These are phyloP conservation scores for Colletotrichum tamarilloi DNA, from an alignment of 2,329 filamentous ascomycete genomes.

Conservation along the genomic window DNA sequence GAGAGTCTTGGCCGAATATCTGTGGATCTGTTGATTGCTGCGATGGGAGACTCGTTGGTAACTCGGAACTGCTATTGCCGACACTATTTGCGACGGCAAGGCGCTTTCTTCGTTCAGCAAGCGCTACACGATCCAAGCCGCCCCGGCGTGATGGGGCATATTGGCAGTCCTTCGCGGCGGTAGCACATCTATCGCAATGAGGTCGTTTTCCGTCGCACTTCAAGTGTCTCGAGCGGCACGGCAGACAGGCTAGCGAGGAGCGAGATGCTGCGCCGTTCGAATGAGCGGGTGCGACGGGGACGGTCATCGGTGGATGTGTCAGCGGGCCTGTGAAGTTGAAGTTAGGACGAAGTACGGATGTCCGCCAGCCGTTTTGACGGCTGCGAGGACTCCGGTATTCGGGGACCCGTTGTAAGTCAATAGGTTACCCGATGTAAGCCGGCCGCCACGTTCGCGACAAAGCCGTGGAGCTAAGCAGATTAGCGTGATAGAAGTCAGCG, in stretches of 20 bases:
- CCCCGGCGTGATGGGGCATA: conserved; percentile 64
- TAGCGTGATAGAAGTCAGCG: too few relatives aligned
- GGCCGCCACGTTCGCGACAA: not conserved
- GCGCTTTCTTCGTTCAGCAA: conserved; percentile 43
- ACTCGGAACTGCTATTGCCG: not conserved
- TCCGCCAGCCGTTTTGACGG: not conserved
- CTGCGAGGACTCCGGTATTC: conserved; percentile 14
- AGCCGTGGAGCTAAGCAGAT: not conserved
- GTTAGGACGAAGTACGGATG: not conserved
- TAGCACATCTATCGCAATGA: conserved; percentile 56
- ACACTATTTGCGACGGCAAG: conserved; percentile 33
- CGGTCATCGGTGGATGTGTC: not conserved
- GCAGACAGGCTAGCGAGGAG: conserved; percentile 59
- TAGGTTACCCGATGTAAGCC: not conserved
- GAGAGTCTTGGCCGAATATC: conserved; percentile 2
- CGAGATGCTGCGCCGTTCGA: conserved; percentile 29
- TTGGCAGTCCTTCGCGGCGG: conserved; percentile 56
- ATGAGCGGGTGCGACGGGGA: not conserved
- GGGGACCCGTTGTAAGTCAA: conserved; percentile 6
- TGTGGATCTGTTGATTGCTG: not conserved
- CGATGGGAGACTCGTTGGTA: conserved; percentile 29
- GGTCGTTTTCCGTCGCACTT: conserved; percentile 64
- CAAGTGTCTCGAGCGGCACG: conserved; percentile 61
- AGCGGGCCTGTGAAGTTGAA: not conserved
- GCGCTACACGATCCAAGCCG: conserved; percentile 46